phyloP scores from a whole-genome alignment of 257 asterid genomes.

The Phtheirospermum japonicum region DNA sequence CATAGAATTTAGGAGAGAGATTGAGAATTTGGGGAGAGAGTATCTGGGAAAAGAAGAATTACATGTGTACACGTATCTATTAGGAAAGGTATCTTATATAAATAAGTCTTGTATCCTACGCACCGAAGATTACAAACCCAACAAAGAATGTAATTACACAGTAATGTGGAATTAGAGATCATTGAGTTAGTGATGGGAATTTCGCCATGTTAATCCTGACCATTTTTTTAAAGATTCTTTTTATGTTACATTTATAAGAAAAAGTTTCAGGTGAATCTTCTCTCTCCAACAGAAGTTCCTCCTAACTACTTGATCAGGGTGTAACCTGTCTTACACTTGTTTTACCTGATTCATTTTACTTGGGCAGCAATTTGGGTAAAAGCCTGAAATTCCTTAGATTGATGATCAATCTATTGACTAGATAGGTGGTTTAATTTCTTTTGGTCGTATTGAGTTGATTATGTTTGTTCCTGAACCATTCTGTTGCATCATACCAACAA shows the following conservation, averaged over 20 bases:
- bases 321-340: not conserved
- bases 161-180: not conserved
- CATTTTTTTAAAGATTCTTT: not conserved
- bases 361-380: no score
- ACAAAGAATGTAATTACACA: not conserved
- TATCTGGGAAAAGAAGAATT: not conserved
- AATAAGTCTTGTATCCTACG: not conserved
- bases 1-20: not conserved
- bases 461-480: slow-evolving; percentile 1
- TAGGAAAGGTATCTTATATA: not conserved
- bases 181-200: not conserved
- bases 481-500: not conserved
- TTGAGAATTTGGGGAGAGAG: not conserved
- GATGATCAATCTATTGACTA: no score
- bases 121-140: not conserved
- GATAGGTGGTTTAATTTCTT: not conserved
- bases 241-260: not conserved
- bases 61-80: not conserved
- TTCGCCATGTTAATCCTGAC: not conserved
- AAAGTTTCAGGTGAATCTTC: not conserved
- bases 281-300: not conserved
- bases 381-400: not conserved
- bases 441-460: not conserved
- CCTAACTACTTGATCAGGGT: not conserved
- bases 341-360: not conserved